These are phyloP conservation scores for Acanthamoeba triangularis DNA, from an alignment of 208 protist species.

Conservation along the genomic window DNA sequence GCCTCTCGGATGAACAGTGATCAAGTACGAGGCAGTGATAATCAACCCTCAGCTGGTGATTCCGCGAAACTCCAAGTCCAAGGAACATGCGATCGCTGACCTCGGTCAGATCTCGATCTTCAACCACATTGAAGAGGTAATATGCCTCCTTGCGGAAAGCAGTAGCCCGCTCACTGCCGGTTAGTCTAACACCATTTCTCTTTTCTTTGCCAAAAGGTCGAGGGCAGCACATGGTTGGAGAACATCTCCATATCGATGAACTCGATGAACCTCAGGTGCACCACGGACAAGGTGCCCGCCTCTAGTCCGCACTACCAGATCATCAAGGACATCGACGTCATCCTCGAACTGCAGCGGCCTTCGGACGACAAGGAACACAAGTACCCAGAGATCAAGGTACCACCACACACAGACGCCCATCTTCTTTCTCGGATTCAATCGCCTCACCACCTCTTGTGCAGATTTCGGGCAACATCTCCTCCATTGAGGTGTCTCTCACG, in stretches of 20 bases:
- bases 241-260: conserved; percentile 66
- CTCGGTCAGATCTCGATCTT: conserved; percentile 72
- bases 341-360: conserved; percentile 52
- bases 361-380: conserved; percentile 12
- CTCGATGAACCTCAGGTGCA: conserved; percentile 65
- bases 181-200: not conserved
- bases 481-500: conserved; percentile 11
- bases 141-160: not conserved
- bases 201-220: not conserved
- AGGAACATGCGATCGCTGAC: conserved; percentile 49
- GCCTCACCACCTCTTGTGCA: not conserved
- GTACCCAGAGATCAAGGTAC: conserved; percentile 51
- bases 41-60: conserved; percentile 59
- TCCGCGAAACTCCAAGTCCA: conserved; percentile 27
- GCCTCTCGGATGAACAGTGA: not conserved
- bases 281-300: conserved; percentile 35
- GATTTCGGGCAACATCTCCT: conserved; percentile 54
- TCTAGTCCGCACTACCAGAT: conserved; percentile 50
- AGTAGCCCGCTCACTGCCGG: not conserved
- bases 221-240: conserved; percentile 31
- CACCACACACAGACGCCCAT: not conserved
- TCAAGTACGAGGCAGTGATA: conserved; percentile 64
- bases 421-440: not conserved
- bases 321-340: conserved; percentile 70
- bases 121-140: conserved; percentile 61